Percentiles rank a stretch among this genome's conserved stretches.
Evolutionary conservation across 345 rosid species (phyloP).

Genomic region (Gossypium longicalyx): DNA sequence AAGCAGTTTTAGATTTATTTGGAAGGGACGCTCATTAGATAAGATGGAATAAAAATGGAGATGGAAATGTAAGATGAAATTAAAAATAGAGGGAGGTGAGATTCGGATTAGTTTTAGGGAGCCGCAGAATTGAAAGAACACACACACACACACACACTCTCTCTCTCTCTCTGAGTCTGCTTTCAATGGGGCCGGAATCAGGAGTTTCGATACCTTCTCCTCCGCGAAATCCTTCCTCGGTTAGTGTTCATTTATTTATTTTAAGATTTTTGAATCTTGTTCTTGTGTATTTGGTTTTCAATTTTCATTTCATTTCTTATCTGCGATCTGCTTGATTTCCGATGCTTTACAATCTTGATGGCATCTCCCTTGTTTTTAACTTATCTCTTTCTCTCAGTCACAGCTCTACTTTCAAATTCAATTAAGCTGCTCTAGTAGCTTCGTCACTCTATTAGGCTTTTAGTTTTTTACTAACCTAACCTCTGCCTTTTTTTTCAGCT

Average conservation of each 20-base stretch:
- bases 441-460: too few species aligned
- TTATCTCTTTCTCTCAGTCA: not conserved
- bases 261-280: not conserved
- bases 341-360: not conserved
- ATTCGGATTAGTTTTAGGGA: not conserved
- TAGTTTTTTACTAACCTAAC: not conserved
- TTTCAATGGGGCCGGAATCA: not conserved
- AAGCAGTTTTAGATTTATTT: not conserved
- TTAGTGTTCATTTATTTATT: not conserved
- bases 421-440: not conserved
- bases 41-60: not conserved
- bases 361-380: not conserved
- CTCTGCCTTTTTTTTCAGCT: not conserved
- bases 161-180: not conserved
- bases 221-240: not conserved
- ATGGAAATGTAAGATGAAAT: not conserved
- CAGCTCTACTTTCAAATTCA: not conserved
- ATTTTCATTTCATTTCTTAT: not conserved
- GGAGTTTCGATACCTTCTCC: not conserved
- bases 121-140: too few species aligned
- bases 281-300: not conserved
- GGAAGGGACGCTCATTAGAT: not conserved
- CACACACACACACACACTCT: not conserved
- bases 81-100: not conserved
- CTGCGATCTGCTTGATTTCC: not conserved